Percentiles rank a stretch among this genome's conserved stretches.
Conservation (phyloP, 495 filamentous ascomycete species). For the Lepraria neglecta region DNA sequence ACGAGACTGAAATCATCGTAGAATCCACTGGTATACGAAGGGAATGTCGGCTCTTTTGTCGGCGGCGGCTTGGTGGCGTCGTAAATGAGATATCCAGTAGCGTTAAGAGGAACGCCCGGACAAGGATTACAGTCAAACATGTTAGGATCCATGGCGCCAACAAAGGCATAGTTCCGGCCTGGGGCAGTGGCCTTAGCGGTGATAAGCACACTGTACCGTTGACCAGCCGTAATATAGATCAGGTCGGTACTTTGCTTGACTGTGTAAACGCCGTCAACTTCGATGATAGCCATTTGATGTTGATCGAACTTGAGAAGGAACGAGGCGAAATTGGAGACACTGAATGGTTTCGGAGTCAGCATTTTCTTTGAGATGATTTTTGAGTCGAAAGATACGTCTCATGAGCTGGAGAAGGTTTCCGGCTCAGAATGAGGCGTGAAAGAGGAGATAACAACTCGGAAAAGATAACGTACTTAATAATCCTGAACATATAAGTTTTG, state of each 20-base stretch:
- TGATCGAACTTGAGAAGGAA: conserved; percentile 70
- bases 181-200: conserved; percentile 45
- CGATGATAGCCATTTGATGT: conserved; percentile 56
- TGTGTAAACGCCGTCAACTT: conserved; percentile 49
- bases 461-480: conserved; percentile 48
- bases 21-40: not conserved
- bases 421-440: too few species aligned
- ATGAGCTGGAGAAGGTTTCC: too few species aligned
- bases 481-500: conserved; percentile 75
- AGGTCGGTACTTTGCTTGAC: conserved; percentile 41
- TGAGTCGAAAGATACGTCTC: too few species aligned
- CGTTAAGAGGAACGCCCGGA: not conserved
- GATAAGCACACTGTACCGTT: conserved; percentile 59
- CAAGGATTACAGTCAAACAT: conserved; percentile 36
- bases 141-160: conserved; percentile 50
- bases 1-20: not conserved
- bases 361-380: too few species aligned
- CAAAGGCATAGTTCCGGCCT: conserved; percentile 42
- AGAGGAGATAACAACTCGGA: too few species aligned
- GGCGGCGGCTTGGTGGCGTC: not conserved
- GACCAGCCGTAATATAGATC: conserved; percentile 58
- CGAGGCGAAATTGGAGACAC: conserved; percentile 59
- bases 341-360: too few species aligned
- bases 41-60: not conserved
- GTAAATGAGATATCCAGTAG: conserved; percentile 12